Percentiles rank a stretch among this genome's conserved stretches.
These are phyloP conservation scores for Phytophthora cactorum DNA, from an alignment of 352 stramenopile genomes.

Conservation along the genomic window DNA sequence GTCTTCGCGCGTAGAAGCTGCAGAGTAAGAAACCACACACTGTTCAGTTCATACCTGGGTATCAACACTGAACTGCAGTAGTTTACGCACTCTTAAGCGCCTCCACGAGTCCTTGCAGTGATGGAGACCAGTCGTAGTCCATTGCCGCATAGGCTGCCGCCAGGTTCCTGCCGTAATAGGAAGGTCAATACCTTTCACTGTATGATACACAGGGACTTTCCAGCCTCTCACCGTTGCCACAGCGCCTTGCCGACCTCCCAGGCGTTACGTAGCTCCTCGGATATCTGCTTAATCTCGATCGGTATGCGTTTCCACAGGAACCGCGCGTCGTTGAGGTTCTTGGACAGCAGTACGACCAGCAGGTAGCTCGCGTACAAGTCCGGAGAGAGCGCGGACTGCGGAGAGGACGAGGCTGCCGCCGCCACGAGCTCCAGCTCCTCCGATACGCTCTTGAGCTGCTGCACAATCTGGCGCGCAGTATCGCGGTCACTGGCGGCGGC, in stretches of 20 bases:
- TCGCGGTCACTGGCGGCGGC: slow-evolving; percentile 28
- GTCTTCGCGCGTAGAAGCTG: slow-evolving; percentile 59
- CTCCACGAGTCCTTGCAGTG: slow-evolving; percentile 47
- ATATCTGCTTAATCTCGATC: slow-evolving; percentile 44
- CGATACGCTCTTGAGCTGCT: slow-evolving; percentile 44
- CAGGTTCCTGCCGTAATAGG: slow-evolving; percentile 44
- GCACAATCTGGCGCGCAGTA: slow-evolving; percentile 21
- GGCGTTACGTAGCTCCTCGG: slow-evolving; percentile 46
- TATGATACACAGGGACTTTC: neutral
- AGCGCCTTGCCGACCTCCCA: slow-evolving; percentile 76
- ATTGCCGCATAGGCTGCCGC: slow-evolving; percentile 59
- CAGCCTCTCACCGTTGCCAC: slow-evolving; percentile 54
- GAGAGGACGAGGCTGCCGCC: slow-evolving; percentile 31
- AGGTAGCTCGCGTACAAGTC: slow-evolving; percentile 70
- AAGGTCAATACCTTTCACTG: slow-evolving; percentile 4
- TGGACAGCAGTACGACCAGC: slow-evolving; percentile 57
- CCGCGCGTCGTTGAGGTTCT: slow-evolving; percentile 67
- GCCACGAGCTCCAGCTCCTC: slow-evolving; percentile 70
- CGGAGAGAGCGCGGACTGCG: slow-evolving; percentile 47
- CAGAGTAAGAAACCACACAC: neutral
- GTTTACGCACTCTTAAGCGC: slow-evolving; percentile 50
- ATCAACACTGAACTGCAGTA: neutral
- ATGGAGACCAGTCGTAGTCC: slow-evolving; percentile 54
- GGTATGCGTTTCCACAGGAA: slow-evolving; percentile 82
- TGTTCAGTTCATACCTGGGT: neutral